phyloP scores from a whole-genome alignment of 495 filamentous ascomycete species.

The Lasiosphaeria hispida region DNA sequence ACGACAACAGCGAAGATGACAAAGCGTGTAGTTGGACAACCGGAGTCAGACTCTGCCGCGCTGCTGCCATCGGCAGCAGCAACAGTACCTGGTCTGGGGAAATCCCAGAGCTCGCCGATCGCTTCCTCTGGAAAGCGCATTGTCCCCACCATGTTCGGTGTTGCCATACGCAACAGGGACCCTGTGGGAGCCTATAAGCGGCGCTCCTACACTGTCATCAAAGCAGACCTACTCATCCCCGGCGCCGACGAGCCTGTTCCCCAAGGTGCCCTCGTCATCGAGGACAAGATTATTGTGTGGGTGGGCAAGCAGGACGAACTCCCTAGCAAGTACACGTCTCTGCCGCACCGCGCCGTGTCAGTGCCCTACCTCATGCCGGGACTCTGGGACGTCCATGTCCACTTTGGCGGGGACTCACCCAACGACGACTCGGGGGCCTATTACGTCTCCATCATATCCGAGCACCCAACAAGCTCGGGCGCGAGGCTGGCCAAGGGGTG shows the following conservation, averaged over 20 bases:
- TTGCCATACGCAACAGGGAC: no score
- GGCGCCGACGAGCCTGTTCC: slow-evolving; percentile 41
- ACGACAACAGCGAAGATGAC: no score
- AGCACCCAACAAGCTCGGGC: slow-evolving; percentile 9
- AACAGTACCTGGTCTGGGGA: no score
- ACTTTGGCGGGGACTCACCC: slow-evolving; percentile 34
- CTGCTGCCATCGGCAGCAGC: no score
- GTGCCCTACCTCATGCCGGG: slow-evolving; percentile 20
- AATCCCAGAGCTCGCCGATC: neutral
- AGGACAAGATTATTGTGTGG: slow-evolving; percentile 42
- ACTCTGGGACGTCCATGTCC: slow-evolving; percentile 53
- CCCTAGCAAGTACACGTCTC: slow-evolving; percentile 34
- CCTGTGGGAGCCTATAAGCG: slow-evolving; percentile 6
- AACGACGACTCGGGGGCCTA: slow-evolving; percentile 2
- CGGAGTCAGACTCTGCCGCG: no score
- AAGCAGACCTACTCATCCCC: slow-evolving; percentile 44
- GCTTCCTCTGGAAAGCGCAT: slow-evolving; percentile 1
- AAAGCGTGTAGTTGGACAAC: no score
- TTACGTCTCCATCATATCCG: slow-evolving; percentile 1
- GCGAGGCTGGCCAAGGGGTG: slow-evolving; percentile 31
- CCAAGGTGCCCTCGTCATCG: slow-evolving; percentile 41
- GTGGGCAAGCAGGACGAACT: slow-evolving; percentile 35
- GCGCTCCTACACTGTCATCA: slow-evolving; percentile 32
- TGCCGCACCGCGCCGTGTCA: slow-evolving; percentile 29
- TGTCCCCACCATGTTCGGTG: neutral